These are phyloP conservation scores for Calocybe indica DNA, from an alignment of 768 basidiomycete genomes.

Conservation along the genomic window DNA sequence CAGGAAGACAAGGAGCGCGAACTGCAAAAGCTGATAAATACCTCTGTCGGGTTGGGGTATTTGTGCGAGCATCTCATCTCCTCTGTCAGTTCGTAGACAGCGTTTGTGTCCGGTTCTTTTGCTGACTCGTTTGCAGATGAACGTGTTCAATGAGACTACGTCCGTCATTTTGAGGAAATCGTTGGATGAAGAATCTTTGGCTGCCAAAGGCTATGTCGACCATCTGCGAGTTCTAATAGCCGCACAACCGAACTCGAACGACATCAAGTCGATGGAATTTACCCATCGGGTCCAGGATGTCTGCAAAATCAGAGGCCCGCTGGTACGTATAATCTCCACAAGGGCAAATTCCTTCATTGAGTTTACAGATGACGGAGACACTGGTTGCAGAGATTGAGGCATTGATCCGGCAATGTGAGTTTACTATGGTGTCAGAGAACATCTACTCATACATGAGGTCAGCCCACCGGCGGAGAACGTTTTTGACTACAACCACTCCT, in stretches of 20 bases:
- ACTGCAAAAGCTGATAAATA: constrained; percentile 16
- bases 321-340: not conserved
- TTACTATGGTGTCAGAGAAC: no score
- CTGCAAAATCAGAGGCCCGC: constrained; percentile 1
- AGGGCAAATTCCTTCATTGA: not conserved
- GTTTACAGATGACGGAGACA: not conserved
- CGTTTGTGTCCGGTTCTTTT: not conserved
- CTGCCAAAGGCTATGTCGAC: constrained; percentile 19
- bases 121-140: constrained; percentile 11
- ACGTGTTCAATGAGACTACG: constrained; percentile 16
- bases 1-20: constrained; percentile 8
- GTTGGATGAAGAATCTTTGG: constrained; percentile 12
- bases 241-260: not conserved
- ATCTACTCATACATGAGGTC: no score
- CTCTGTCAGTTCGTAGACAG: constrained; percentile 10
- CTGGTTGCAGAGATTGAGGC: not conserved
- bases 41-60: constrained; percentile 17
- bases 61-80: constrained; percentile 20
- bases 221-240: constrained; percentile 10
- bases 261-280: not conserved
- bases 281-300: constrained; percentile 3
- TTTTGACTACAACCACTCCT: no score
- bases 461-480: no score
- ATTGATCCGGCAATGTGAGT: no score
- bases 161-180: constrained; percentile 12